Percentiles rank a stretch among this genome's conserved stretches.
Conservation (phyloP, 148 eudicot species). For the Silene uniflora region DNA sequence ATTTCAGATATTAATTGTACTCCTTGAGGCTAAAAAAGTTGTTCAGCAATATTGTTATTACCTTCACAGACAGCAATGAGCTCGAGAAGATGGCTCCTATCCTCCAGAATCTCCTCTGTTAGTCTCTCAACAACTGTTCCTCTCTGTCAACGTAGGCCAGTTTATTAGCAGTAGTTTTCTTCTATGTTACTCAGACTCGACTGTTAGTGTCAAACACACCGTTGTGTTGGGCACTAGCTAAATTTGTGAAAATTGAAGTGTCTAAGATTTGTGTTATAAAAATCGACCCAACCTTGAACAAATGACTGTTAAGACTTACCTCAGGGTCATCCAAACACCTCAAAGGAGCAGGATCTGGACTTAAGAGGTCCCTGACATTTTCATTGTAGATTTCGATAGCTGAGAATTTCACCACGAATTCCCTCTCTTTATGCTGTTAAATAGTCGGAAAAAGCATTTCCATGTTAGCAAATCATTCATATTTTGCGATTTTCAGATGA, state of each 20-base stretch:
- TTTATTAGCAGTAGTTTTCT: not conserved
- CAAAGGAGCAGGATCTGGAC: conserved; percentile 57
- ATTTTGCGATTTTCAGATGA: not conserved
- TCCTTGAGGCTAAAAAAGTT: not conserved
- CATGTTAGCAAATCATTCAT: conserved; percentile 6
- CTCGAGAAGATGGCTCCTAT: conserved; percentile 69
- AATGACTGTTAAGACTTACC: conserved; percentile 36
- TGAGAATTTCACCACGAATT: conserved; percentile 71
- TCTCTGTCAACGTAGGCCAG: conserved; percentile 42
- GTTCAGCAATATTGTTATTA: conserved; percentile 7
- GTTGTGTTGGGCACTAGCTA: not conserved
- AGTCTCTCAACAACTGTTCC: conserved; percentile 92
- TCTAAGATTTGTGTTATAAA: not conserved
- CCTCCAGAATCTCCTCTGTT: conserved; percentile 59
- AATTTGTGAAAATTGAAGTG: not conserved
- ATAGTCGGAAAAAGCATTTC: not conserved
- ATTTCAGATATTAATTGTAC: not conserved
- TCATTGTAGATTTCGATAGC: conserved; percentile 93
- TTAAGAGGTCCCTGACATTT: conserved; percentile 82
- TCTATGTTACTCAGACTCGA: not conserved
- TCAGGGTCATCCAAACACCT: conserved; percentile 96
- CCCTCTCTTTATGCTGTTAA: conserved; percentile 63
- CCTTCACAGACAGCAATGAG: conserved; percentile 86
- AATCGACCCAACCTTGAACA: not conserved
- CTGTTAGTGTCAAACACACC: not conserved